A percentile compares a stretch with the other conserved stretches of the same genome.
phyloP scores from a whole-genome alignment of 331 rosid genomes.

The Telfairia occidentalis region DNA sequence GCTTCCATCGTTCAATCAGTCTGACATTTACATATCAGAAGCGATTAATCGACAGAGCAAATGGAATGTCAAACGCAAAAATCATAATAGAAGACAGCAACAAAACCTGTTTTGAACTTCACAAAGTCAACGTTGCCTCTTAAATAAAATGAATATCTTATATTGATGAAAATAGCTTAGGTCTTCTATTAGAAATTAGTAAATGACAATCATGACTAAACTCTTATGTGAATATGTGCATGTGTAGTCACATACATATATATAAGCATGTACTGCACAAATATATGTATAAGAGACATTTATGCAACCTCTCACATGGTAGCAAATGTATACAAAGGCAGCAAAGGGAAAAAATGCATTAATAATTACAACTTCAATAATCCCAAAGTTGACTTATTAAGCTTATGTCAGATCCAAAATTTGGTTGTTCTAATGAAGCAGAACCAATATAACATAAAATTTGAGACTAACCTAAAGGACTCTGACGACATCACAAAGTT shows the following conservation, averaged over 20 bases:
- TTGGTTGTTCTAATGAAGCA: background rate
- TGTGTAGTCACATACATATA: background rate
- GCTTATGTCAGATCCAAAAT: background rate
- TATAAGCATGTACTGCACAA: background rate
- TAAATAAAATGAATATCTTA: background rate
- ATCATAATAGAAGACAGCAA: background rate
- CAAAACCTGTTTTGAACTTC: background rate
- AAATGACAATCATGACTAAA: background rate
- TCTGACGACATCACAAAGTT: constrained; percentile 88
- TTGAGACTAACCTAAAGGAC: constrained; percentile 68
- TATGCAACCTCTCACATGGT: background rate
- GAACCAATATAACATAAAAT: background rate
- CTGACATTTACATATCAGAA: background rate
- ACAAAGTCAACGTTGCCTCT: background rate
- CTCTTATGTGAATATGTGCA: background rate
- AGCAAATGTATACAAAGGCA: background rate
- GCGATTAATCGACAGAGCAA: background rate
- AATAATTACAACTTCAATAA: background rate
- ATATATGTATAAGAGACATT: background rate
- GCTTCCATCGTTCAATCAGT: background rate
- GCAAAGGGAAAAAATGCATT: background rate
- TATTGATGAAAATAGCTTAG: background rate
- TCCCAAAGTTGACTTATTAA: background rate
- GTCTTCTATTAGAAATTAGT: background rate
- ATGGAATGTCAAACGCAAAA: background rate